Percentiles rank a stretch among this genome's conserved stretches.
Evolutionary conservation across 2,329 filamentous ascomycete genomes (phyloP).

Genomic region (Aspergillus sp.): DNA sequence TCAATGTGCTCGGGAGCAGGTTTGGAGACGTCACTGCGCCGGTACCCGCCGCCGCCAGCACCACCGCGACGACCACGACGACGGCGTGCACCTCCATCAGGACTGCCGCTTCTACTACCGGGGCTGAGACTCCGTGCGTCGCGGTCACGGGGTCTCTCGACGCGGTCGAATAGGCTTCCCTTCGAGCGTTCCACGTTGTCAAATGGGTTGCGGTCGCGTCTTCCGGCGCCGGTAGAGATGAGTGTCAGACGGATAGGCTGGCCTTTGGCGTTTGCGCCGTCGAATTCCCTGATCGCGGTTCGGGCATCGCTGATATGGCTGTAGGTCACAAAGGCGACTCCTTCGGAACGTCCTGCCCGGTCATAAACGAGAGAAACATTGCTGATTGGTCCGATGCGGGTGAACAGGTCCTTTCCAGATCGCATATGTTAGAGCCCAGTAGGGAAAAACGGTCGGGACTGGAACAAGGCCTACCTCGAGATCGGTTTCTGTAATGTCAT

Average conservation of each 20-base stretch:
- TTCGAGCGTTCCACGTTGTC: constrained; percentile 52
- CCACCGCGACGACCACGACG: constrained; percentile 42
- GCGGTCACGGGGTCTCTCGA: constrained; percentile 49
- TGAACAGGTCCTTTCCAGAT: constrained; percentile 71
- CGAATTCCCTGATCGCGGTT: constrained; percentile 74
- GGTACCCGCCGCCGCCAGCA: constrained; percentile 42
- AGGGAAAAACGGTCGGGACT: not conserved
- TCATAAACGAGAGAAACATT: constrained; percentile 77
- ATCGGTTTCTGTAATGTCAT: constrained; percentile 83
- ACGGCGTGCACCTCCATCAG: constrained; percentile 37
- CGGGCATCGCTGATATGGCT: constrained; percentile 68
- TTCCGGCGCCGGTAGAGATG: constrained; percentile 51
- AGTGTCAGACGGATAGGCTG: constrained; percentile 78
- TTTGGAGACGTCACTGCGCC: constrained; percentile 57
- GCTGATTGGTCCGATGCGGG: constrained; percentile 70
- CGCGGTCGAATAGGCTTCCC: constrained; percentile 67
- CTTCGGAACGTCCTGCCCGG: constrained; percentile 83
- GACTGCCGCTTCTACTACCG: constrained; percentile 34
- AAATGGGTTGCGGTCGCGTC: constrained; percentile 47
- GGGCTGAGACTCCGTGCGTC: constrained; percentile 47
- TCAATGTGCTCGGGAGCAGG: constrained; percentile 70
- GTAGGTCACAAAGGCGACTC: constrained; percentile 82
- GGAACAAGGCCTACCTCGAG: constrained; percentile 60
- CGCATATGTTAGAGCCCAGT: not conserved
- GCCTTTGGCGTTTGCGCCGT: constrained; percentile 87